These are phyloP conservation scores for Hypomontagnella monticulosa DNA, from an alignment of 495 filamentous ascomycete genomes.

Conservation along the genomic window DNA sequence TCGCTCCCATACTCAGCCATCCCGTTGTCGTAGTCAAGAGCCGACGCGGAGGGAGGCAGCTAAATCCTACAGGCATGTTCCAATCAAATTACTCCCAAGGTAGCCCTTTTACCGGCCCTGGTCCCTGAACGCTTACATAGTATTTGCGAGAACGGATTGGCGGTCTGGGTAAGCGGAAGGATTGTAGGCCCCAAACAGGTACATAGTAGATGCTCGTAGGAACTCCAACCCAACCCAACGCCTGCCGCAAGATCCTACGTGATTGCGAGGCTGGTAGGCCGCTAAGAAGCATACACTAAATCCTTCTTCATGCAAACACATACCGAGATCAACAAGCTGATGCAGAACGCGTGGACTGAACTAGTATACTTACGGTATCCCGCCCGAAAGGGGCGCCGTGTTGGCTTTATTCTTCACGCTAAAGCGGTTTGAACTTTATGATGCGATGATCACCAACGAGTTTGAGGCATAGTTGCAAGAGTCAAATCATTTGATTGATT, in stretches of 20 bases:
- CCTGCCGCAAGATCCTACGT: conserved; percentile 13
- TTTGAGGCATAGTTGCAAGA: neutral
- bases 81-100: neutral
- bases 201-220: neutral
- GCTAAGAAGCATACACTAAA: neutral
- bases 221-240: neutral
- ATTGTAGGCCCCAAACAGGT: conserved; percentile 2
- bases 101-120: too few relatives aligned
- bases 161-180: conserved; percentile 6
- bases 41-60: too few relatives aligned
- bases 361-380: too few relatives aligned
- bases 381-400: neutral
- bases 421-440: conserved; percentile 2
- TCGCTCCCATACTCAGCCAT: neutral
- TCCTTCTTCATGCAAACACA: conserved; percentile 11
- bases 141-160: neutral
- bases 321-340: conserved; percentile 4
- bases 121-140: too few relatives aligned
- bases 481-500: conserved; percentile 9
- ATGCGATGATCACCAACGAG: neutral
- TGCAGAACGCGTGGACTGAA: neutral
- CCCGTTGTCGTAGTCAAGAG: neutral
- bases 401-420: neutral
- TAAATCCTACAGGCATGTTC: neutral
- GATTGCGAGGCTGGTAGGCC: neutral